phyloP scores from a whole-genome alignment of 768 basidiomycete genomes.

The Mycena rebaudengoi region DNA sequence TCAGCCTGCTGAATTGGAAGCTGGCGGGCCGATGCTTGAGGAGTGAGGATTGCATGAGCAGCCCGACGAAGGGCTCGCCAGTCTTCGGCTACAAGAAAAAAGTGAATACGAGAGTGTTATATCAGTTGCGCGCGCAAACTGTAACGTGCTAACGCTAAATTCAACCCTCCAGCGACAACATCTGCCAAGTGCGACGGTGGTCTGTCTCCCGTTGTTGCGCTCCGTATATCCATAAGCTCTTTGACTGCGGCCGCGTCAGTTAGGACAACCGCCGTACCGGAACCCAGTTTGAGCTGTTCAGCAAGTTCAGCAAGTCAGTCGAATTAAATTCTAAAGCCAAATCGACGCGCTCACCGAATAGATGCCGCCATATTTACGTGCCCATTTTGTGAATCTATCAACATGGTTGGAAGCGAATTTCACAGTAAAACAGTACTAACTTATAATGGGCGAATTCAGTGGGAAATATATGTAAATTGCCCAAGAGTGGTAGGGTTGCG shows the following conservation, averaged over 20 bases:
- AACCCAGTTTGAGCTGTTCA: constrained; percentile 27
- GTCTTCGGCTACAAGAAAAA: neutral
- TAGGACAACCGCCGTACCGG: constrained; percentile 34
- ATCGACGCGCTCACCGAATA: constrained; percentile 30
- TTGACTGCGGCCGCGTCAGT: constrained; percentile 29
- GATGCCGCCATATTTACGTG: constrained; percentile 35
- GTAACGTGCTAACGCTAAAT: constrained; percentile 24
- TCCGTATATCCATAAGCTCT: constrained; percentile 38
- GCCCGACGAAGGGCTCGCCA: constrained; percentile 26
- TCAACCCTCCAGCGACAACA: constrained; percentile 24
- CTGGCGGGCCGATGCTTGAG: constrained; percentile 28
- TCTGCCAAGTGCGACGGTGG: constrained; percentile 31
- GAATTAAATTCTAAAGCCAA: neutral
- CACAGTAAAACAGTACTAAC: too few species aligned
- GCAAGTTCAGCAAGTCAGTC: too few species aligned
- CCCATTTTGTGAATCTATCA: constrained; percentile 39
- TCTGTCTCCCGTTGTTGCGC: constrained; percentile 32
- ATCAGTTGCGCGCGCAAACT: constrained; percentile 2
- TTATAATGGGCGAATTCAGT: too few species aligned
- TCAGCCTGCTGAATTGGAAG: constrained; percentile 30
- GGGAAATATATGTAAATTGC: too few species aligned
- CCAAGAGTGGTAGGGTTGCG: too few species aligned
- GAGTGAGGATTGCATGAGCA: constrained; percentile 27
- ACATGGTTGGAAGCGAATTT: neutral
- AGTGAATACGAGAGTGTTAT: too few species aligned